phyloP scores from a whole-genome alignment of 1,284 basidiomycete species.

The Ustilago curta region DNA sequence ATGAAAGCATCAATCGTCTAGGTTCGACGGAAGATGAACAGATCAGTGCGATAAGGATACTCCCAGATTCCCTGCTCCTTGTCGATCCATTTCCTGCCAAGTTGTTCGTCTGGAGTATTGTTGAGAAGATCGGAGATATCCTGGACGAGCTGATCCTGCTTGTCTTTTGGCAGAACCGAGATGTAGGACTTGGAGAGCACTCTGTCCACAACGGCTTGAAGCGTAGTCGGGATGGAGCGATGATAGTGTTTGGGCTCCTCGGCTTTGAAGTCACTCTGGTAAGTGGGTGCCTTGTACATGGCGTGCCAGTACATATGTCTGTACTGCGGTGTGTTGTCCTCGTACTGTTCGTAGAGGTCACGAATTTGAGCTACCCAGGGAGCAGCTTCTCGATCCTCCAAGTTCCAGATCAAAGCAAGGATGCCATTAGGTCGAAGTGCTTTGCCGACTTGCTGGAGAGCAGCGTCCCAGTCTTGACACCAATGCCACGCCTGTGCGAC shows the following conservation, averaged over 20 bases:
- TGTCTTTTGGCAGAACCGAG: slow-evolving; percentile 47
- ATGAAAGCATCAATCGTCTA: slow-evolving; percentile 5
- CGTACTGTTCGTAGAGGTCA: slow-evolving; percentile 61
- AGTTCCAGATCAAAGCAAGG: slow-evolving; percentile 65
- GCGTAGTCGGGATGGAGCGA: slow-evolving; percentile 56
- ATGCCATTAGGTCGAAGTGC: slow-evolving; percentile 52
- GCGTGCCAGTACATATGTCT: slow-evolving; percentile 62
- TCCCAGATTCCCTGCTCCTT: slow-evolving; percentile 58
- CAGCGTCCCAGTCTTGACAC: slow-evolving; percentile 57
- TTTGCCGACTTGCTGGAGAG: slow-evolving; percentile 44
- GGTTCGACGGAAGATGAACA: slow-evolving; percentile 49
- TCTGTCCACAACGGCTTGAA: slow-evolving; percentile 52
- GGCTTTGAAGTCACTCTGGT: slow-evolving; percentile 30
- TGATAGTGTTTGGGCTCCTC: slow-evolving; percentile 42
- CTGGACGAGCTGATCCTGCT: slow-evolving; percentile 37
- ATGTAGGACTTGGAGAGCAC: slow-evolving; percentile 63
- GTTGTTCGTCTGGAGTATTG: slow-evolving; percentile 34
- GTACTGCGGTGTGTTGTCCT: slow-evolving; percentile 63
- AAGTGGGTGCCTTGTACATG: slow-evolving; percentile 57
- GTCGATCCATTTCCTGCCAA: slow-evolving; percentile 62
- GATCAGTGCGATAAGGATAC: slow-evolving; percentile 54
- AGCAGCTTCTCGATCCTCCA: slow-evolving; percentile 63
- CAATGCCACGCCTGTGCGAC: slow-evolving; percentile 67
- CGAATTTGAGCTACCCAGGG: slow-evolving; percentile 61
- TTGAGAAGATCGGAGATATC: slow-evolving; percentile 37